Evolutionary conservation across 2,329 filamentous ascomycete genomes (phyloP).

Genomic region (Fusarium xyrophilum): DNA sequence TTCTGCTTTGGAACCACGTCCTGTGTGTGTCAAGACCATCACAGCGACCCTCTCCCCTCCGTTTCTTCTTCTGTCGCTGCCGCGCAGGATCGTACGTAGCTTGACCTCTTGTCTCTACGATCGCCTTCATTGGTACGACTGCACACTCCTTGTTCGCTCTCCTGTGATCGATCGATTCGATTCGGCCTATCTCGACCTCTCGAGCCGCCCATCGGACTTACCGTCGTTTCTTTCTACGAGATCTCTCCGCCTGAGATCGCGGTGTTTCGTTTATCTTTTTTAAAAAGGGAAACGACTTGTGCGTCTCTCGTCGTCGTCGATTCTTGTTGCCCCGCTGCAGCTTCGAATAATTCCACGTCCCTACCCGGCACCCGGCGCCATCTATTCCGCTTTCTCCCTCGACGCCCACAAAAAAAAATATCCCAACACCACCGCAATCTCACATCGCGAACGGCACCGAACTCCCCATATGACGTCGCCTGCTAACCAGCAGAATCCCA

Average conservation of each 20-base stretch:
- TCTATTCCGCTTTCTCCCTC: conserved; percentile 37
- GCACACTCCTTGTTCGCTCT: conserved; percentile 42
- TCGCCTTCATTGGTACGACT: conserved; percentile 37
- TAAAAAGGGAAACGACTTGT: conserved; percentile 13
- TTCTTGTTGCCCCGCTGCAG: conserved; percentile 33
- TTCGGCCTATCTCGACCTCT: conserved; percentile 38
- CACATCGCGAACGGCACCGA: conserved; percentile 42
- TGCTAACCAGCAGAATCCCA: conserved; percentile 61
- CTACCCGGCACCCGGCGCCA: conserved; percentile 35
- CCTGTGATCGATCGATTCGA: conserved; percentile 36
- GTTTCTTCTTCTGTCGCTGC: conserved; percentile 37
- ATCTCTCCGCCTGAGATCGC: conserved; percentile 24
- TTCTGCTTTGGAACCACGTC: conserved; percentile 44
- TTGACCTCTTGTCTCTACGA: conserved; percentile 43
- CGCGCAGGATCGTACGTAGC: conserved; percentile 47
- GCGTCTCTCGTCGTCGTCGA: conserved; percentile 23
- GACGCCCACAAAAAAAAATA: conserved; percentile 37
- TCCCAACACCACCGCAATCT: conserved; percentile 33
- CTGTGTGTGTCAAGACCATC: conserved; percentile 42
- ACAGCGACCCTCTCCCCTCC: conserved; percentile 43
- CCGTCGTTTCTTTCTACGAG: conserved; percentile 37
- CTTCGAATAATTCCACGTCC: conserved; percentile 31
- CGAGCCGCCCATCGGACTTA: conserved; percentile 36
- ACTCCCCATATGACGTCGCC: conserved; percentile 65
- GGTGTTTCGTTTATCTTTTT: conserved; percentile 16